Evolutionary conservation across 192 early-diverging fungal genomes (phyloP).

Genomic region (Allomyces arbusculus): DNA sequence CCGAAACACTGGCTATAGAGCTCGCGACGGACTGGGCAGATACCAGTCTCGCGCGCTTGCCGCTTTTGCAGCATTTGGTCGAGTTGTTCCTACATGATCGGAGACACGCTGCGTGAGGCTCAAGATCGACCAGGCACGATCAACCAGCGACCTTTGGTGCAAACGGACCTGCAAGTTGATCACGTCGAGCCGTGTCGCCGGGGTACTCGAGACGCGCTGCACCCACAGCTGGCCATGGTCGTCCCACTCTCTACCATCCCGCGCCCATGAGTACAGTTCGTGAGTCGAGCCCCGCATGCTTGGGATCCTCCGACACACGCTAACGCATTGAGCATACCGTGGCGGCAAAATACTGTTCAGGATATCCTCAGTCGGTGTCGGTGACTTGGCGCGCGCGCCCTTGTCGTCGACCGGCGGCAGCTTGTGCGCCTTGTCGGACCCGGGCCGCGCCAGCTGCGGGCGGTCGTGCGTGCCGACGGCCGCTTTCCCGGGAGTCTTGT

Average conservation of each 20-base stretch:
- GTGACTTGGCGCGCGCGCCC: conserved; percentile 25
- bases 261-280: background rate
- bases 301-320: no score
- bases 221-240: conserved; percentile 40
- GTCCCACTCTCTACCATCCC: conserved; percentile 30
- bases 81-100: conserved; percentile 38
- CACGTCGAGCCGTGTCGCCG: conserved; percentile 34
- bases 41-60: conserved; percentile 41
- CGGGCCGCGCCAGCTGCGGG: conserved; percentile 8
- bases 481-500: conserved; percentile 4
- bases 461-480: conserved; percentile 4
- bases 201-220: conserved; percentile 37
- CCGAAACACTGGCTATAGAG: conserved; percentile 45
- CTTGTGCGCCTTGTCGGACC: conserved; percentile 3
- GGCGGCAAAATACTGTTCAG: conserved; percentile 40
- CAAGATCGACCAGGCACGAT: no score
- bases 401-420: conserved; percentile 32
- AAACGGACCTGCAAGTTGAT: conserved; percentile 24
- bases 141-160: no score
- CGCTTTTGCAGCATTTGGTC: conserved; percentile 45
- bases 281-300: no score
- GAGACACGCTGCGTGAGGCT: no score
- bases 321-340: no score
- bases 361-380: conserved; percentile 40
- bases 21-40: conserved; percentile 34